Percentiles rank a stretch among this genome's conserved stretches.
phyloP scores from a whole-genome alignment of 2,329 filamentous ascomycete genomes.

The Monilinia polystroma region DNA sequence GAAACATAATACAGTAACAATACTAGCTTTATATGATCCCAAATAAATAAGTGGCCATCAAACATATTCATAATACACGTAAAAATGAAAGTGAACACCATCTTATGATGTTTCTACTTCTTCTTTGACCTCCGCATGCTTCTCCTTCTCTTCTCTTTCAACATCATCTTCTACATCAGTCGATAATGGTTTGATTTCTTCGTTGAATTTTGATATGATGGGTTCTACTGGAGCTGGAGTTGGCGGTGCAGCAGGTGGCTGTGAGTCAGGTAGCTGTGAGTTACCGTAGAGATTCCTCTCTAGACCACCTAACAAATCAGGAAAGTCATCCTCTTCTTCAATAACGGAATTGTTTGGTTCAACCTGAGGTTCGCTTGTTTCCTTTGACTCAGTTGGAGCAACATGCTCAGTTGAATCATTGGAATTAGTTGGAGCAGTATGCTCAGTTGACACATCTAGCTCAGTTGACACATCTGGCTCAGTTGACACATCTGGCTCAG shows the following conservation, averaged over 20 bases:
- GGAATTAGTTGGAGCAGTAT: background rate
- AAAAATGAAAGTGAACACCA: background rate
- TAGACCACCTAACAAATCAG: slow-evolving; percentile 36
- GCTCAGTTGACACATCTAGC: background rate
- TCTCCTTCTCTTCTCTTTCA: slow-evolving; percentile 9
- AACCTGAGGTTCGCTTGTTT: too few relatives aligned
- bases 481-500: background rate
- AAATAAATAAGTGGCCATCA: background rate
- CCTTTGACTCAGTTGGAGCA: background rate
- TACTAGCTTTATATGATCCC: background rate
- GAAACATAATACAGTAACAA: background rate
- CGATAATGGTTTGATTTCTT: background rate
- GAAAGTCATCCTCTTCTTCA: slow-evolving; percentile 32
- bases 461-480: too few relatives aligned
- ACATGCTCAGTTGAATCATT: background rate
- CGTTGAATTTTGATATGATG: background rate
- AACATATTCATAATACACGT: slow-evolving; percentile 10
- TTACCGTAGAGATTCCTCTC: slow-evolving; percentile 33
- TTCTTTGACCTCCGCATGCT: background rate
- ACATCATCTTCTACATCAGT: background rate
- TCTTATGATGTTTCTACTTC: slow-evolving; percentile 1
- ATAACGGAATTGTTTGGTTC: background rate
- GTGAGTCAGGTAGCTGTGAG: background rate
- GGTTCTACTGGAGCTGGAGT: background rate
- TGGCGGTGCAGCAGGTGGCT: background rate